Evolutionary conservation across 768 basidiomycete genomes (phyloP).

Genomic region (Clathrus columnatus): DNA sequence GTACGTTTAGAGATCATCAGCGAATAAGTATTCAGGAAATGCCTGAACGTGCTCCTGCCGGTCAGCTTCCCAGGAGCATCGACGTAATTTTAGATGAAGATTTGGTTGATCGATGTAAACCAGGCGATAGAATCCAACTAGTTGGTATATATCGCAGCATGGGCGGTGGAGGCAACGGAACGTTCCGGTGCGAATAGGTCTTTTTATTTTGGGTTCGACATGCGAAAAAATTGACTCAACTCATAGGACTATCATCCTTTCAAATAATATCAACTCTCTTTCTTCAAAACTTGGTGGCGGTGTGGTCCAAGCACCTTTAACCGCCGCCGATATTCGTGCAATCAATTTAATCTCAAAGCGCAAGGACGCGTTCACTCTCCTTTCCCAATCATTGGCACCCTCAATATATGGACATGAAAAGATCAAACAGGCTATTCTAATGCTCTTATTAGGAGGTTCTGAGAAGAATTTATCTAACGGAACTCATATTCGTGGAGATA

Average conservation of each 20-base stretch:
- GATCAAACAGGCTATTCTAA: conserved; percentile 89
- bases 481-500: conserved; percentile 97
- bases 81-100: conserved; percentile 96
- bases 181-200: conserved; percentile 75
- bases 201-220: conserved; percentile 11
- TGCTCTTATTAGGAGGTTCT: conserved; percentile 89
- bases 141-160: conserved; percentile 93
- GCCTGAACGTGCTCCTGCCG: conserved; percentile 97
- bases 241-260: conserved; percentile 78
- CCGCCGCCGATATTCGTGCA: conserved; percentile 88
- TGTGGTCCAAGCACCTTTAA: conserved; percentile 85
- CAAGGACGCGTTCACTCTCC: conserved; percentile 74
- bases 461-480: conserved; percentile 98
- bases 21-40: conserved; percentile 98
- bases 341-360: conserved; percentile 93
- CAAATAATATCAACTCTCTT: conserved; percentile 90
- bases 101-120: conserved; percentile 94
- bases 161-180: conserved; percentile 81
- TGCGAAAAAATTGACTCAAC: conserved; percentile 10
- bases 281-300: conserved; percentile 94
- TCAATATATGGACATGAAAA: conserved; percentile 96
- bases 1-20: conserved; percentile 92
- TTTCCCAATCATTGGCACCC: conserved; percentile 92
- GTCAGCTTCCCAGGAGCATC: conserved; percentile 91
- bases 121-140: conserved; percentile 93